Percentiles rank a stretch among this genome's conserved stretches.
Conservation (phyloP, 2,329 filamentous ascomycete genomes). For the Metarhizium brunneum region DNA sequence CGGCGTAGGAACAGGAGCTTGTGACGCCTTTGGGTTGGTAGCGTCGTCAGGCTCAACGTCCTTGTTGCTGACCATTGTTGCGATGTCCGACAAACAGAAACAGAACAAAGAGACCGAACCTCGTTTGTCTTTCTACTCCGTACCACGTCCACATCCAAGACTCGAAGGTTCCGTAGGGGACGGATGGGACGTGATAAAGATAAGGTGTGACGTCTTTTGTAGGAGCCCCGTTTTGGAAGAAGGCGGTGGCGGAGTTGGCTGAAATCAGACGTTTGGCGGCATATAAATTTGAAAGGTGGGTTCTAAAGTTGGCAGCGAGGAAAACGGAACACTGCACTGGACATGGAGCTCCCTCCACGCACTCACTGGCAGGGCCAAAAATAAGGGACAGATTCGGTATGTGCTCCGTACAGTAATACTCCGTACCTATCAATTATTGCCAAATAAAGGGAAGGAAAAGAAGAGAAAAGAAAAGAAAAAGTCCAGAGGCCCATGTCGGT, state of each 20-base stretch:
- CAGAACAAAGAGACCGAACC: conserved; percentile 1
- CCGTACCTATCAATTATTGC: too few relatives aligned
- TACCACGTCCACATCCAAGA: conserved; percentile 18
- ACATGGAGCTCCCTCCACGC: too few relatives aligned
- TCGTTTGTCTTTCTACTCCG: not conserved
- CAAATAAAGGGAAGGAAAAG: too few relatives aligned
- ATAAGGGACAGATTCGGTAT: too few relatives aligned
- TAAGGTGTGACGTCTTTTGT: conserved; percentile 2
- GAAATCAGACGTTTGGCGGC: not conserved
- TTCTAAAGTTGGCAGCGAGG: too few relatives aligned
- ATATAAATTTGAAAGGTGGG: not conserved
- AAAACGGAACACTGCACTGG: too few relatives aligned
- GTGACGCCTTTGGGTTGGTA: conserved; percentile 16
- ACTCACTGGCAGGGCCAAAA: too few relatives aligned
- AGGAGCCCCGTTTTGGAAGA: conserved; percentile 5
- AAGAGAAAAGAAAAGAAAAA: too few relatives aligned
- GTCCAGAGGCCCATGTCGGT: too few relatives aligned
- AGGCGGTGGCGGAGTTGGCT: conserved; percentile 3
- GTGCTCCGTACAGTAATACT: too few relatives aligned
- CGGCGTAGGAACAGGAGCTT: conserved; percentile 12
- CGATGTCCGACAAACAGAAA: conserved; percentile 5
- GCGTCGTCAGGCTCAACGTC: conserved; percentile 15
- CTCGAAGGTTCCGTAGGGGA: conserved; percentile 8
- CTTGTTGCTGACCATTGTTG: conserved; percentile 12
- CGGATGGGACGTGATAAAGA: conserved; percentile 14